Evolutionary conservation across 257 asterid species (phyloP).

Genomic region (Solanum sitiens): DNA sequence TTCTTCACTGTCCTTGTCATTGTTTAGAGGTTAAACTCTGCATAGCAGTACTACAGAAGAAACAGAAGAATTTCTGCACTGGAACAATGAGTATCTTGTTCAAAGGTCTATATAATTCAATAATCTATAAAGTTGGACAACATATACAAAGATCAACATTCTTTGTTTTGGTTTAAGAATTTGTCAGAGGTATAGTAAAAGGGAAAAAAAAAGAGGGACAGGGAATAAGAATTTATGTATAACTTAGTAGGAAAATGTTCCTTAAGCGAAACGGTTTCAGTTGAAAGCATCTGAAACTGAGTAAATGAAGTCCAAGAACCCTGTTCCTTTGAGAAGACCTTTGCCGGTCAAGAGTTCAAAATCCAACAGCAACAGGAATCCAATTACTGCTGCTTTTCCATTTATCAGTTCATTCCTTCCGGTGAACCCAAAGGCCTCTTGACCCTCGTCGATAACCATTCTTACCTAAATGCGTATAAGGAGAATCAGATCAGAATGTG

Average conservation of each 20-base stretch:
- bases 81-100: neutral
- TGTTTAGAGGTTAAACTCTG: neutral
- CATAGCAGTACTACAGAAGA: neutral
- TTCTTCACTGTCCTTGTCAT: neutral
- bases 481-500: neutral
- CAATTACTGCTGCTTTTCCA: slow-evolving; percentile 84
- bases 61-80: neutral
- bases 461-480: slow-evolving; percentile 38
- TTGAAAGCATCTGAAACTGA: slow-evolving; percentile 48
- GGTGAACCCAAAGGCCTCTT: slow-evolving; percentile 68
- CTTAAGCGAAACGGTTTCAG: neutral
- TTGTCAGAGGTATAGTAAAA: neutral
- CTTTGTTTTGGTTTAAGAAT: neutral
- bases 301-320: slow-evolving; percentile 94
- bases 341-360: slow-evolving; percentile 86
- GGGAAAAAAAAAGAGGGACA: neutral
- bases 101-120: neutral
- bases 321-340: slow-evolving; percentile 92
- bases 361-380: slow-evolving; percentile 80
- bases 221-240: neutral
- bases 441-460: slow-evolving; percentile 69
- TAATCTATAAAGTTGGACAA: neutral
- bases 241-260: neutral
- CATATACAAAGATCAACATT: neutral
- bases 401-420: slow-evolving; percentile 72